Base-by-base conservation (phyloP, 768 basidiomycete species). In the Pisolithus tinctorius region DNA sequence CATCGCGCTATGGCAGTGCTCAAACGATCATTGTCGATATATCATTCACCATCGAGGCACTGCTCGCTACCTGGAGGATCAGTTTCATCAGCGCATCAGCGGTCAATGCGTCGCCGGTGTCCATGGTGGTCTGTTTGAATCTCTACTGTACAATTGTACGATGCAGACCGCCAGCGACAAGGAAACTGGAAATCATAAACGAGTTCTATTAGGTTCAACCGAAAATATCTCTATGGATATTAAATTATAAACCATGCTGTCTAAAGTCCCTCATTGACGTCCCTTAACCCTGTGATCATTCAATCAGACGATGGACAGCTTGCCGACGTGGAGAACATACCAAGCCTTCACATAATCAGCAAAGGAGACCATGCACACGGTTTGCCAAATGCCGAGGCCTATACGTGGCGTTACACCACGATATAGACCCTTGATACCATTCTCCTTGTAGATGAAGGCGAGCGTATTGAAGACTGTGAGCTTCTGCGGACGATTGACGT, bases 341-440 rank as follows among this genome's bases (percentile, higher is more conserved):
- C 90, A 93, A 51, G 73, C 77, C 68, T 93, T 95, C 57, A 97
- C 93, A 64, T 93, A 93, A 71, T 97, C 94, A 17, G 94, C 93
- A 57, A 97, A 86, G 20, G 91, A 93, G 59, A 98, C 95, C 95
- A 99, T 99, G 78, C 96, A 99, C 59, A 97, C 78, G 6, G 93
- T 96, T 71, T 96, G 93, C 93, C 93, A 96, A 65, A 95, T 80
- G 54, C 95, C 93, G 54, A 99, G 82, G 55, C 83, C 96, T 62
- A 99, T 91, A 53, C 96, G 90, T 53, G 96, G 96, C 0, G 93
- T 91, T 20, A 99, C 95, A 60, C 96, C 96, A 45, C 96, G 85
- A 77, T 99, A 99, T 30, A 99, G 76, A 30, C 95, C 96, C 70
- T 88, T 93, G 63, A 99, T 76, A 49, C 96, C 96, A 67, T 95